Evolutionary conservation across 805 yeast genomes (phyloP).

Genomic region (Candida nemodendra): DNA sequence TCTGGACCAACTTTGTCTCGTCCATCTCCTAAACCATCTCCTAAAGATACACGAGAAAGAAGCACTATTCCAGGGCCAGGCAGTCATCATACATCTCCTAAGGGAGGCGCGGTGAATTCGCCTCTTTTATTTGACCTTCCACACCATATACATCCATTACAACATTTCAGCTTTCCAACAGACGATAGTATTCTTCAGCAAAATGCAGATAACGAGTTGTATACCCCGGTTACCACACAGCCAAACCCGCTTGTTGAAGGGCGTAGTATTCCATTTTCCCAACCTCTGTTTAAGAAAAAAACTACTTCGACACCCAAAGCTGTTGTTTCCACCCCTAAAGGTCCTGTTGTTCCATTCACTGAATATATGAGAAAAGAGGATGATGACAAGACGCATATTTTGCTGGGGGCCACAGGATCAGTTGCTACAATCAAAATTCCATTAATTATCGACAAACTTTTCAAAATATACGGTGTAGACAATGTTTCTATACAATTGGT

Average conservation of each 20-base stretch:
- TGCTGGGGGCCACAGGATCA: constrained; percentile 92
- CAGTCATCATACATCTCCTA: no score
- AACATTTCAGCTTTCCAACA: constrained; percentile 18
- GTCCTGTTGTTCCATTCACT: constrained; percentile 72
- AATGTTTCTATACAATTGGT: constrained; percentile 82
- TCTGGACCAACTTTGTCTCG: no score
- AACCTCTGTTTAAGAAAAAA: constrained; percentile 23
- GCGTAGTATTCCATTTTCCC: constrained; percentile 5
- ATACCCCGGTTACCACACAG: not conserved
- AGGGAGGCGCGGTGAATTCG: no score
- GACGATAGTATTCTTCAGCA: constrained; percentile 24
- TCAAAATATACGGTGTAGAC: constrained; percentile 71
- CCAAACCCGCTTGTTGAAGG: not conserved
- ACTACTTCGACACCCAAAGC: constrained; percentile 43
- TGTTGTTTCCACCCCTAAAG: constrained; percentile 53
- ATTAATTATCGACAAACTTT: constrained; percentile 79
- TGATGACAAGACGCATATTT: constrained; percentile 82
- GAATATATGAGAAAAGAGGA: constrained; percentile 70
- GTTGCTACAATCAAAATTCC: constrained; percentile 97
- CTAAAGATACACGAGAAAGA: no score
- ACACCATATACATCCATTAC: constrained; percentile 19
- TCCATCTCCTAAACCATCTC: no score
- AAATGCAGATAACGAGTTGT: constrained; percentile 11
- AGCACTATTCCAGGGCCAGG: no score
- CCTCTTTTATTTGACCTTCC: constrained; percentile 21